phyloP scores from a whole-genome alignment of 257 asterid species.

The Catharanthus roseus region DNA sequence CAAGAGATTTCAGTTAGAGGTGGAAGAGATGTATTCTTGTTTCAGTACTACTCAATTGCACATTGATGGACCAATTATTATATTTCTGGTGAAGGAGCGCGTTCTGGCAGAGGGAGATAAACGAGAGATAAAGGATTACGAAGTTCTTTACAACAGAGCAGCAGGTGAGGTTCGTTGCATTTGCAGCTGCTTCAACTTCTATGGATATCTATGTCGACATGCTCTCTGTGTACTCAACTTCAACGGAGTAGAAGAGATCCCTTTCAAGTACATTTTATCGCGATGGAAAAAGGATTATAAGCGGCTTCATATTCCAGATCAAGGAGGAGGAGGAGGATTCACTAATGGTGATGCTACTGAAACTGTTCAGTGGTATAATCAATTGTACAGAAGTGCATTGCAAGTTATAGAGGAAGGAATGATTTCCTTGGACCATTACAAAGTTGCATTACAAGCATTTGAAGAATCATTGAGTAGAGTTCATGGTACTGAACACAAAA shows the following conservation, averaged over 20 bases:
- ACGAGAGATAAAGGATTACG: slow-evolving; percentile 61
- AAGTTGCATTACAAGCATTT: slow-evolving; percentile 48
- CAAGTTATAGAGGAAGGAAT: slow-evolving; percentile 84
- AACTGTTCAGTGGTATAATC: slow-evolving; percentile 39
- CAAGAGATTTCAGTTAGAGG: slow-evolving; percentile 62
- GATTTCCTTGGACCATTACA: slow-evolving; percentile 63
- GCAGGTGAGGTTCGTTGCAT: slow-evolving; percentile 67
- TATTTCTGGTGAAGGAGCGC: slow-evolving; percentile 69
- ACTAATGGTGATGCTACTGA: slow-evolving; percentile 28
- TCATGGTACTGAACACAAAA: slow-evolving; percentile 37
- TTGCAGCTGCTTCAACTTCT: slow-evolving; percentile 79
- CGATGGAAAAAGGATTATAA: slow-evolving; percentile 77
- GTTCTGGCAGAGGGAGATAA: slow-evolving; percentile 50
- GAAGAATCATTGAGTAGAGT: slow-evolving; percentile 63
- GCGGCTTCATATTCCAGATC: slow-evolving; percentile 34
- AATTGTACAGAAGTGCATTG: slow-evolving; percentile 60
- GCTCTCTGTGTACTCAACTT: slow-evolving; percentile 68
- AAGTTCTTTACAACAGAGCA: slow-evolving; percentile 54
- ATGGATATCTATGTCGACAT: slow-evolving; percentile 72
- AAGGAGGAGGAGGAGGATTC: no score
- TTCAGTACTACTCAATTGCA: slow-evolving; percentile 69
- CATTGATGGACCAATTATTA: slow-evolving; percentile 44
- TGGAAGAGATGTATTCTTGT: slow-evolving; percentile 86
- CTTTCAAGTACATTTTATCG: slow-evolving; percentile 54
- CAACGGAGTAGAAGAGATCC: slow-evolving; percentile 76